Conservation (phyloP, 139 green algal species). For the Closterium sp. region DNA sequence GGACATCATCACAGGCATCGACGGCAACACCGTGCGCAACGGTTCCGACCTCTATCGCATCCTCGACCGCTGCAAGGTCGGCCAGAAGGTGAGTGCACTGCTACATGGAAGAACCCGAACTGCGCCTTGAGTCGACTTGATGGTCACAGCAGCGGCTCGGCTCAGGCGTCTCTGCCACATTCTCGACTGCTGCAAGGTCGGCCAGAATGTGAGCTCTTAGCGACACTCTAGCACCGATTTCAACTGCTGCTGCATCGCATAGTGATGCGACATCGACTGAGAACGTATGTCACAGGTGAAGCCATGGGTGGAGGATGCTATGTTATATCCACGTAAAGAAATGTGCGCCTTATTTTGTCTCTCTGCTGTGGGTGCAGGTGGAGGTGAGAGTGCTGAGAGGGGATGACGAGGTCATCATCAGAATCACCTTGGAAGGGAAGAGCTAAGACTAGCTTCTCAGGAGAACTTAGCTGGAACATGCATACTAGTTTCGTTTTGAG, state of each 20-base stretch:
- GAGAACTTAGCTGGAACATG: neutral
- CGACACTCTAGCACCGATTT: neutral
- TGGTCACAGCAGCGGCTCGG: too few species aligned
- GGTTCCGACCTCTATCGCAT: slow-evolving; percentile 57
- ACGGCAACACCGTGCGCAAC: slow-evolving; percentile 53
- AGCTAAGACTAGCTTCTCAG: neutral
- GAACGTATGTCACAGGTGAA: too few species aligned
- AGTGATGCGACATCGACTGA: too few species aligned
- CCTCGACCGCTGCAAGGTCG: slow-evolving; percentile 53
- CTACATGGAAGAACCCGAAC: too few species aligned
- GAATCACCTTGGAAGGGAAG: neutral
- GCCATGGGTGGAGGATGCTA: too few species aligned
- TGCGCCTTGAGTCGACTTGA: too few species aligned
- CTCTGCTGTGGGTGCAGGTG: neutral
- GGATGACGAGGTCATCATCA: neutral
- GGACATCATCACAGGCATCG: slow-evolving; percentile 58
- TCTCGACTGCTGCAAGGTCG: slow-evolving; percentile 53
- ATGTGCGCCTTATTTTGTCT: too few species aligned
- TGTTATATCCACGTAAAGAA: too few species aligned
- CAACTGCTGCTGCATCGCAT: too few species aligned
- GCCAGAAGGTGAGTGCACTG: slow-evolving; percentile 41
- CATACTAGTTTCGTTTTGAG: too few species aligned
- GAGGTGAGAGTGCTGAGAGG: neutral
- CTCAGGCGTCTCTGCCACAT: slow-evolving; percentile 61
- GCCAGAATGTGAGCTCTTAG: slow-evolving; percentile 22